A percentile compares a stretch with the other conserved stretches of the same genome.
Evolutionary conservation across 805 yeast genomes (phyloP).

Genomic region (Candida maesae): DNA sequence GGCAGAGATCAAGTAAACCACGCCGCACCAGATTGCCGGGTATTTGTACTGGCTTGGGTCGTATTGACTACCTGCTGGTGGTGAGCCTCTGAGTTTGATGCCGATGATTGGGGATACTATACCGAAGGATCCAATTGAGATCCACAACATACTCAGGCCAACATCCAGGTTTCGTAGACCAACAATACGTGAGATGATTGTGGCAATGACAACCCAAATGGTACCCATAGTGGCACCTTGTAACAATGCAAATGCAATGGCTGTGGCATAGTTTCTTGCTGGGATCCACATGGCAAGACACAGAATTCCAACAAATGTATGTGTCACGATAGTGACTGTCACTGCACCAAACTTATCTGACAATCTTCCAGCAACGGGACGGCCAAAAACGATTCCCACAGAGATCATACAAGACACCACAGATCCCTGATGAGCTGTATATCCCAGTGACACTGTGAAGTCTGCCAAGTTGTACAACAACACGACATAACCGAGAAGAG

Average conservation of each 20-base stretch:
- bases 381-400: conserved; percentile 50
- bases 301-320: conserved; percentile 38
- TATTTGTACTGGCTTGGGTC: conserved; percentile 46
- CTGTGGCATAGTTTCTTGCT: conserved; percentile 52
- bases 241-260: conserved; percentile 46
- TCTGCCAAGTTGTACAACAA: conserved; percentile 56
- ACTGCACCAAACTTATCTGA: conserved; percentile 51
- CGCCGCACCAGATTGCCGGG: conserved; percentile 58
- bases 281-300: conserved; percentile 55
- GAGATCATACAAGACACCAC: conserved; percentile 57
- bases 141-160: conserved; percentile 50
- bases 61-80: conserved; percentile 27
- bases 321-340: conserved; percentile 38
- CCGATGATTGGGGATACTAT: conserved; percentile 62
- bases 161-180: conserved; percentile 52
- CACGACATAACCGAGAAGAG: conserved; percentile 59
- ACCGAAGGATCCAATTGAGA: conserved; percentile 45
- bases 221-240: conserved; percentile 60
- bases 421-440: conserved; percentile 50
- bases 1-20: conserved; percentile 46
- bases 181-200: conserved; percentile 47
- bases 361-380: conserved; percentile 52
- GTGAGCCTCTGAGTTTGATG: conserved; percentile 38
- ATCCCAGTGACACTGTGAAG: conserved; percentile 58
- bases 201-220: conserved; percentile 52